phyloP scores from a whole-genome alignment of 305 asterid species.

The Rubia balearica region DNA sequence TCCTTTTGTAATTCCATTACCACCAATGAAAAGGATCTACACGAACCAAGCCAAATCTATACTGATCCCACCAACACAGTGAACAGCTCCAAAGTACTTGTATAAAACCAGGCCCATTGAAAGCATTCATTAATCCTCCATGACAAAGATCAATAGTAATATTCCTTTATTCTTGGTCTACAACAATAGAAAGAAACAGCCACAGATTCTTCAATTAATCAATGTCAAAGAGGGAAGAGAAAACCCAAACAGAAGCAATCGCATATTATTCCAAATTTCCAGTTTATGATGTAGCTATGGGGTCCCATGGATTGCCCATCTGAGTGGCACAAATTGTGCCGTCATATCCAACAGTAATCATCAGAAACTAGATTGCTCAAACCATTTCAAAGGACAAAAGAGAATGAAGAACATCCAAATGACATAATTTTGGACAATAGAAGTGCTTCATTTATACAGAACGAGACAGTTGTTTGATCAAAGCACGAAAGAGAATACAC shows the following conservation, averaged over 20 bases:
- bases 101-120: neutral
- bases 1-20: neutral
- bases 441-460: neutral
- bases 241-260: neutral
- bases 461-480: neutral
- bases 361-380: neutral
- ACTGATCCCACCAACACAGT: neutral
- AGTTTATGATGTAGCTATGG: neutral
- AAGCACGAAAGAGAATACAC: neutral
- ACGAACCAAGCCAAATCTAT: neutral
- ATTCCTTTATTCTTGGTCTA: neutral
- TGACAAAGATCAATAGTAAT: neutral
- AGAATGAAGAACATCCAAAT: neutral
- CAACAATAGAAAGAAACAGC: neutral
- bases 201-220: neutral
- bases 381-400: neutral
- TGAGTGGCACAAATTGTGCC: neutral
- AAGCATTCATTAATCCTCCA: neutral
- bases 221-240: neutral
- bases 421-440: neutral
- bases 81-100: neutral
- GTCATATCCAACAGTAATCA: neutral
- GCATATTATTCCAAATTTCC: neutral
- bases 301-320: neutral
- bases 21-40: neutral